Evolutionary conservation across 2,329 filamentous ascomycete species (phyloP).

Genomic region (Colletotrichum sublineola): DNA sequence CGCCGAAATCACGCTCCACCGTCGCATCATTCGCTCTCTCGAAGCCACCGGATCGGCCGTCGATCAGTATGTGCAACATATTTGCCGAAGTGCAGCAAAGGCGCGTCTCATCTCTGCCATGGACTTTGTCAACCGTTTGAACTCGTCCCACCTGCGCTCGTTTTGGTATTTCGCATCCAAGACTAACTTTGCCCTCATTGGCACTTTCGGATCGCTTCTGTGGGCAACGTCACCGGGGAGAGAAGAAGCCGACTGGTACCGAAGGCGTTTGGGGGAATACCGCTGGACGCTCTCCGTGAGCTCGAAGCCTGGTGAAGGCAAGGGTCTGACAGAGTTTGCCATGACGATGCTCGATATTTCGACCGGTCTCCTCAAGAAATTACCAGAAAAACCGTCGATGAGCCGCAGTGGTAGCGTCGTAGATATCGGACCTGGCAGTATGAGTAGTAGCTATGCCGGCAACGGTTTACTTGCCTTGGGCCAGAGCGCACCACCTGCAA

Average conservation of each 20-base stretch:
- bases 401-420: slow-evolving; percentile 66
- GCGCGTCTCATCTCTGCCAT: slow-evolving; percentile 94
- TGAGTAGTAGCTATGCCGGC: slow-evolving; percentile 53
- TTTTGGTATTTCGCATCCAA: slow-evolving; percentile 95
- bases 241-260: slow-evolving; percentile 95
- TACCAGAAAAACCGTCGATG: slow-evolving; percentile 79
- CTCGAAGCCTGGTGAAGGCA: slow-evolving; percentile 75
- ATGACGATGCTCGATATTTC: slow-evolving; percentile 83
- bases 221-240: slow-evolving; percentile 89
- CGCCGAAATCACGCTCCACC: slow-evolving; percentile 92
- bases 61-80: slow-evolving; percentile 88
- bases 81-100: slow-evolving; percentile 93
- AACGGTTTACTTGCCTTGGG: slow-evolving; percentile 41
- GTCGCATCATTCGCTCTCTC: slow-evolving; percentile 89
- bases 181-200: slow-evolving; percentile 94
- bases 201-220: slow-evolving; percentile 90
- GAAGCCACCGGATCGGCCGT: slow-evolving; percentile 58
- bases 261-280: slow-evolving; percentile 86
- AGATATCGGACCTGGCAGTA: slow-evolving; percentile 56
- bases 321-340: slow-evolving; percentile 75
- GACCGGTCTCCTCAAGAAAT: slow-evolving; percentile 75
- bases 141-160: slow-evolving; percentile 84
- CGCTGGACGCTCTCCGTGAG: slow-evolving; percentile 93
- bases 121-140: slow-evolving; percentile 96
- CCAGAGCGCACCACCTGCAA: slow-evolving; percentile 30